phyloP scores from a whole-genome alignment of 2,329 filamentous ascomycete species.

The Cercospora sp. region DNA sequence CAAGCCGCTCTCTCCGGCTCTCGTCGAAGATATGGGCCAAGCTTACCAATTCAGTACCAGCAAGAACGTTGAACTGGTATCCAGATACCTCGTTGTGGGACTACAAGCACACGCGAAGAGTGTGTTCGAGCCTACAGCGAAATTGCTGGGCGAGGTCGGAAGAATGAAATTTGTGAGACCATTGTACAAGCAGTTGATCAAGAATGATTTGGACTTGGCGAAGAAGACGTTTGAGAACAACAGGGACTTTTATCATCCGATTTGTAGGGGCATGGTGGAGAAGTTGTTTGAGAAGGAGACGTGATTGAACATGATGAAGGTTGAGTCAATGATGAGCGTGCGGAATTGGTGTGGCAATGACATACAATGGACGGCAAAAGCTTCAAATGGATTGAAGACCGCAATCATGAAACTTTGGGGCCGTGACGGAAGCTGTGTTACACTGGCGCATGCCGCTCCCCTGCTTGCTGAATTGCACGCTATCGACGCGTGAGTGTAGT shows the following conservation, averaged over 20 bases:
- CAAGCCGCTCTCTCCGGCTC: constrained; percentile 61
- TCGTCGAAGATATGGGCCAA: constrained; percentile 70
- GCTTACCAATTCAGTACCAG: constrained; percentile 73
- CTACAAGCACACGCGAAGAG: constrained; percentile 70
- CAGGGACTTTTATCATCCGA: constrained; percentile 92
- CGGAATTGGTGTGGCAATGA: not conserved
- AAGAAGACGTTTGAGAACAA: constrained; percentile 82
- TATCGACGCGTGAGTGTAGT: too few relatives aligned
- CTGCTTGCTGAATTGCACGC: too few relatives aligned
- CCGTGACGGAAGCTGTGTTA: too few relatives aligned
- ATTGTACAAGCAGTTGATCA: constrained; percentile 73
- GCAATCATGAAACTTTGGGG: too few relatives aligned
- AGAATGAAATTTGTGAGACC: constrained; percentile 97
- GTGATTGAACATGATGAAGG: not conserved
- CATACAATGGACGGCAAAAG: not conserved
- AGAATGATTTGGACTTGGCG: constrained; percentile 72
- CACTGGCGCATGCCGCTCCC: too few relatives aligned
- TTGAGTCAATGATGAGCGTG: not conserved
- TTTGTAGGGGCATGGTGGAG: constrained; percentile 80
- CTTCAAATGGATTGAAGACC: not conserved
- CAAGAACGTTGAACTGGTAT: constrained; percentile 81
- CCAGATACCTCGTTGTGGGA: constrained; percentile 76
- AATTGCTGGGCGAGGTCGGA: constrained; percentile 77
- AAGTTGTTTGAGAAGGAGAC: constrained; percentile 53
- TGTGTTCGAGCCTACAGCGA: constrained; percentile 69